phyloP scores from a whole-genome alignment of 2,329 filamentous ascomycete genomes.

The Sphaceloma murrayae region DNA sequence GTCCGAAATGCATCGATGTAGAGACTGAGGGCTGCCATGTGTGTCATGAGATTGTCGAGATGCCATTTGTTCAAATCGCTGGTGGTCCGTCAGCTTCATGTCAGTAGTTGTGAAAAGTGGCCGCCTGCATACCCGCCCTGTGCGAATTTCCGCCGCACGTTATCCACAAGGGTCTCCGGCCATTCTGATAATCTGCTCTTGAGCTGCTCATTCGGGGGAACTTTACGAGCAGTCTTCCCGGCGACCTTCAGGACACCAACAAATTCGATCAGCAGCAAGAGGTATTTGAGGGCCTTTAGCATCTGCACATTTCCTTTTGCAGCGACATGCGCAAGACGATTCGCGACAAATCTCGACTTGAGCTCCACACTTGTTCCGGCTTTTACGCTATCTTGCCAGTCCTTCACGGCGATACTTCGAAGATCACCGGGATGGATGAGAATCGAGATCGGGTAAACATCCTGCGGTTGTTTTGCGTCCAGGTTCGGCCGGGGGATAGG shows the following conservation, averaged over 20 bases:
- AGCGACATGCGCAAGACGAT: slow-evolving; percentile 49
- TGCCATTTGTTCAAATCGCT: slow-evolving; percentile 60
- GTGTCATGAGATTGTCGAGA: slow-evolving; percentile 60
- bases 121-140: slow-evolving; percentile 42
- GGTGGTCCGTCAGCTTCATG: slow-evolving; percentile 8
- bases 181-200: slow-evolving; percentile 45
- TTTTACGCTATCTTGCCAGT: slow-evolving; percentile 62
- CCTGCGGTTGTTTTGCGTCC: slow-evolving; percentile 55
- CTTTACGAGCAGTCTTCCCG: slow-evolving; percentile 32
- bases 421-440: slow-evolving; percentile 61
- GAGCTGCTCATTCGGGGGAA: slow-evolving; percentile 56
- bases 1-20: slow-evolving; percentile 65
- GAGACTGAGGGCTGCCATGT: slow-evolving; percentile 61
- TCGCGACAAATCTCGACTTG: slow-evolving; percentile 55
- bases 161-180: slow-evolving; percentile 54
- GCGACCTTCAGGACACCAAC: slow-evolving; percentile 31
- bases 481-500: slow-evolving; percentile 63
- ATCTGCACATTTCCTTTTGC: slow-evolving; percentile 42
- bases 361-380: slow-evolving; percentile 49
- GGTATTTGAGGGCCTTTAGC: slow-evolving; percentile 42
- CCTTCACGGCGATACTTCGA: slow-evolving; percentile 56
- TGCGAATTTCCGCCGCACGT: slow-evolving; percentile 60
- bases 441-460: slow-evolving; percentile 60
- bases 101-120: too few relatives aligned
- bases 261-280: slow-evolving; percentile 41